Conservation (phyloP, 1,139 yeast genomes). For the Diutina neorugosa region DNA sequence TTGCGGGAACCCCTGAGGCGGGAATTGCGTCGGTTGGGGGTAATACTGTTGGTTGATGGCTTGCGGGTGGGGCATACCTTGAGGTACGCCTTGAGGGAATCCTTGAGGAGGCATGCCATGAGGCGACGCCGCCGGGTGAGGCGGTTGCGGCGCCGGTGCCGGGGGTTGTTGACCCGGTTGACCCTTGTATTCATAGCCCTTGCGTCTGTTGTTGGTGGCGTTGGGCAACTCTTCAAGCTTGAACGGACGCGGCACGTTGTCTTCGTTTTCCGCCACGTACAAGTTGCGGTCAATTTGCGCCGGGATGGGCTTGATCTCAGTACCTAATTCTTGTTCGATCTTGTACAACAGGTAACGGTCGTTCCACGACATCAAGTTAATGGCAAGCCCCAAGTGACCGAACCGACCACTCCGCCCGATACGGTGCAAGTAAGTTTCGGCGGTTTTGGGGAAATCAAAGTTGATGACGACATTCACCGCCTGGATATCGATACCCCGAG, state of each 20-base stretch:
- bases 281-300: conserved; percentile 75
- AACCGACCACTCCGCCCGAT: conserved; percentile 99
- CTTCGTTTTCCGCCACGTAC: conserved; percentile 75
- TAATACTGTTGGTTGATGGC: not conserved
- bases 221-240: conserved; percentile 57
- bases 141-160: conserved; percentile 6
- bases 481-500: conserved; percentile 98
- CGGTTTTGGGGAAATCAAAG: conserved; percentile 96
- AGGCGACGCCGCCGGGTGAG: not conserved
- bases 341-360: conserved; percentile 89
- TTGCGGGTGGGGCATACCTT: not conserved
- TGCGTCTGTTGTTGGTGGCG: conserved; percentile 12
- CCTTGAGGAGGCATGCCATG: conserved; percentile 1
- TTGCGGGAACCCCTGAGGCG: conserved; percentile 14
- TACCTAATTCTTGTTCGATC: conserved; percentile 94
- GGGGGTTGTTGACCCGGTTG: conserved; percentile 20
- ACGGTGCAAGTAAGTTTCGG: conserved; percentile 95
- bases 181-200: conserved; percentile 36
- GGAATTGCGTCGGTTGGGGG: conserved; percentile 9
- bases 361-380: conserved; percentile 92
- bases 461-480: conserved; percentile 97
- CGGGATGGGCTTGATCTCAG: conserved; percentile 95
- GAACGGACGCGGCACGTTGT: conserved; percentile 78
- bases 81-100: conserved; percentile 5
- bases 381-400: conserved; percentile 96